Conservation (phyloP, 108 stramenopile genomes). For the Aurantiochytrium sp. region DNA sequence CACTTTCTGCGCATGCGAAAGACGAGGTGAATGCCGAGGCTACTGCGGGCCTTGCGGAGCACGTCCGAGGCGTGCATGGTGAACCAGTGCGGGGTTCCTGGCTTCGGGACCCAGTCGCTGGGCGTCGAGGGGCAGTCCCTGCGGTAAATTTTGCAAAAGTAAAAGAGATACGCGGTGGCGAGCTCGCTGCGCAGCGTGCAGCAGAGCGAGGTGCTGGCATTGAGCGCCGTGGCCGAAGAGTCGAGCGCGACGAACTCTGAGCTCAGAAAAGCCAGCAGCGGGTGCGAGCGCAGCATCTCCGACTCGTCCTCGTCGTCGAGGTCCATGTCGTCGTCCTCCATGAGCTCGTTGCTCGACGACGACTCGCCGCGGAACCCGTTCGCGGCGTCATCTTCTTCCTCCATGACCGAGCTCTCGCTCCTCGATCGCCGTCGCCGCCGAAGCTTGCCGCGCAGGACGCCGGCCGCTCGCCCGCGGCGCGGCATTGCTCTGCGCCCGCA, state of each 20-base stretch:
- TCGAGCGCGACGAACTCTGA: neutral
- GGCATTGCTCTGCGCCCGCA: no score
- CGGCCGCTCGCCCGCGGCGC: no score
- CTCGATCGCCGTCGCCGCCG: no score
- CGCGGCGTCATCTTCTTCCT: no score
- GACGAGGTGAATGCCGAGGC: neutral
- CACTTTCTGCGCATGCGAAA: neutral
- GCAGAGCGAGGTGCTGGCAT: neutral
- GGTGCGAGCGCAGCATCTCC: neutral
- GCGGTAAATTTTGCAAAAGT: neutral
- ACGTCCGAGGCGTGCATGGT: neutral
- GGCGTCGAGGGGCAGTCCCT: neutral
- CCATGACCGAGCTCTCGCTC: no score
- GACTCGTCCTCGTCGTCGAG: neutral
- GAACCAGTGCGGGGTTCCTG: neutral
- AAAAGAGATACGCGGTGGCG: neutral
- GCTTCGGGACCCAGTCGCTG: neutral
- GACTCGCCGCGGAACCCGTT: no score
- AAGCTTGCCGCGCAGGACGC: no score
- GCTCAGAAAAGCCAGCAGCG: neutral
- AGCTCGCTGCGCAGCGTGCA: neutral
- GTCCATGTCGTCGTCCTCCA: constrained; percentile 1
- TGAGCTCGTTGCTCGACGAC: neutral
- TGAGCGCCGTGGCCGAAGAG: neutral
- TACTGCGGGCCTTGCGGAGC: neutral